These are phyloP conservation scores for Tetrahymena thermophila DNA, from an alignment of 73 alveolate genomes.

Conservation along the genomic window DNA sequence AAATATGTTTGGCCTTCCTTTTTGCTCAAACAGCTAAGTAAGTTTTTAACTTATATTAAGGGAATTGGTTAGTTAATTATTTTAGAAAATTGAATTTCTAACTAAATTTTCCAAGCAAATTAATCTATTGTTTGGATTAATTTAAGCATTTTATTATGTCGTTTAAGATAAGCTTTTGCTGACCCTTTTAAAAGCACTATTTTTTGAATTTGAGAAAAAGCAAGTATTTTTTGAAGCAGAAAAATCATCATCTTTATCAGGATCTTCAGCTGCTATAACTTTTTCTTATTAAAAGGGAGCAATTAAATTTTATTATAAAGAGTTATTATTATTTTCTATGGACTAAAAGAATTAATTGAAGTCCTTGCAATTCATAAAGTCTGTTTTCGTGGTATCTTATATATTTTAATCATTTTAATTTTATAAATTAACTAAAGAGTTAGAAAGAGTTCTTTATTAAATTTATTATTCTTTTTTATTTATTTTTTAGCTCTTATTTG, in stretches of 20 bases:
- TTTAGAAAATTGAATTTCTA: neutral
- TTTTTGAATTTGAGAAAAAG: neutral
- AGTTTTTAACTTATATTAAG: neutral
- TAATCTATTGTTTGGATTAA: neutral
- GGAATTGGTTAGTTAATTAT: neutral
- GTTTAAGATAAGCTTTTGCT: neutral
- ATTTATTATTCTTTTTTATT: neutral
- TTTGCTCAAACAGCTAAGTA: neutral
- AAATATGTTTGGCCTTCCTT: neutral
- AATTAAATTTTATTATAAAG: neutral
- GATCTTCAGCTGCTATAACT: neutral
- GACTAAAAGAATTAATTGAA: neutral
- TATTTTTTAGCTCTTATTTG: neutral
- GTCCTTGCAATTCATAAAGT: neutral
- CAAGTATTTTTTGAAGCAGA: neutral
- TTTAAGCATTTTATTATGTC: neutral
- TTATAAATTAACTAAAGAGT: neutral
- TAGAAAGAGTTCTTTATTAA: neutral
- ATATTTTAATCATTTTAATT: neutral
- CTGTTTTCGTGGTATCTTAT: neutral
- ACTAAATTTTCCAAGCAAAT: neutral
- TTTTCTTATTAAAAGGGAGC: neutral
- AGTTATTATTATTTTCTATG: neutral
- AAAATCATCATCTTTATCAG: neutral
- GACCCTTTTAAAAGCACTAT: neutral